A percentile compares a stretch with the other conserved stretches of the same genome.
Conservation (phyloP, 495 filamentous ascomycete species). For the Penicillium herquei region DNA sequence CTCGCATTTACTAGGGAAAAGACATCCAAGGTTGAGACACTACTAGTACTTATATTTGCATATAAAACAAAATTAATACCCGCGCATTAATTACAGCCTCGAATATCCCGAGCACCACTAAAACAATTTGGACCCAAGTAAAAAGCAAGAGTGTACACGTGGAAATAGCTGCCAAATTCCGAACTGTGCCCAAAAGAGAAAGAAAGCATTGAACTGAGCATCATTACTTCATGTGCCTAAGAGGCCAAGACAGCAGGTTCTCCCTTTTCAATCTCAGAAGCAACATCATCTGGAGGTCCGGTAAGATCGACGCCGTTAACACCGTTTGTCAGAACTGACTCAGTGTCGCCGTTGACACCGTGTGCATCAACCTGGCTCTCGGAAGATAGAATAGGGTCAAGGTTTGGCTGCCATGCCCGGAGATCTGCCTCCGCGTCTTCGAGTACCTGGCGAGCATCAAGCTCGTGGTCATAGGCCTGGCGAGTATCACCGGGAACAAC, state of each 20-base stretch:
- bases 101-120: background rate
- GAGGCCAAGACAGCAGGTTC: background rate
- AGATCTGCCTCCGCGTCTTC: conserved; percentile 91
- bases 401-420: conserved; percentile 58
- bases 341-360: background rate
- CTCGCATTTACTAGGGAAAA: no score
- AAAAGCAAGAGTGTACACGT: background rate
- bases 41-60: no score
- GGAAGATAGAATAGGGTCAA: conserved; percentile 18
- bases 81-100: background rate
- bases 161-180: background rate
- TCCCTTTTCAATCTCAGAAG: conserved; percentile 1
- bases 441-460: conserved; percentile 75
- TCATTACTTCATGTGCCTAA: background rate
- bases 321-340: conserved; percentile 5
- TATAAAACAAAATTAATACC: no score
- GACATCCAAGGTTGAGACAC: no score
- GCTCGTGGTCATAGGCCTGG: conserved; percentile 59
- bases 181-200: background rate
- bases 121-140: background rate
- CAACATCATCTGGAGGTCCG: conserved; percentile 5
- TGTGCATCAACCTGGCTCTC: conserved; percentile 4
- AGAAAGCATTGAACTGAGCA: no score
- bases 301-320: background rate
- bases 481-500: conserved; percentile 82